Percentiles rank a stretch among this genome's conserved stretches.
Evolutionary conservation across 768 basidiomycete species (phyloP).

Genomic region (Leccinum longicurvipes): DNA sequence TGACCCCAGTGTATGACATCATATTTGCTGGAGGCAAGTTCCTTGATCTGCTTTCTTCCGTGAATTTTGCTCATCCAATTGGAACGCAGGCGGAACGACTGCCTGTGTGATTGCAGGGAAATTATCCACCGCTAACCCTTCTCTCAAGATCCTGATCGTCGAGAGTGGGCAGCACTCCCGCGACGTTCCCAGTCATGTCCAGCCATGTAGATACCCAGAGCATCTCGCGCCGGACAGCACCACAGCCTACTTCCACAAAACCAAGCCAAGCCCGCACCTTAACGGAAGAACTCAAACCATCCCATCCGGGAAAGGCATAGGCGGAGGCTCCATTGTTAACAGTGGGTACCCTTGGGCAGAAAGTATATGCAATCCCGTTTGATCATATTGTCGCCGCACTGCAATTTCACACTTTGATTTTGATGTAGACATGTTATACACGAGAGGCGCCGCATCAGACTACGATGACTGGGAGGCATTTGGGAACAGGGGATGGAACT

Average conservation of each 20-base stretch:
- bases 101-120: neutral
- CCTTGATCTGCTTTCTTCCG: neutral
- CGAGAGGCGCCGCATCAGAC: constrained; percentile 56
- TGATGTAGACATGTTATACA: constrained; percentile 41
- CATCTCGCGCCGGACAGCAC: neutral
- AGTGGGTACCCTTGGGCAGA: neutral
- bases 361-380: neutral
- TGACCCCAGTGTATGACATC: neutral
- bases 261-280: neutral
- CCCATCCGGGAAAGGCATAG: neutral
- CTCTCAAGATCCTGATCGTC: neutral
- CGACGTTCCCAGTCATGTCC: neutral
- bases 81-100: neutral
- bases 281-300: neutral
- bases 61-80: neutral
- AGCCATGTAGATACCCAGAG: neutral
- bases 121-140: neutral
- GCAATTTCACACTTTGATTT: neutral
- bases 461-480: constrained; percentile 57
- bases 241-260: neutral
- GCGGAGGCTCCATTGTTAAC: neutral
- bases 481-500: constrained; percentile 59
- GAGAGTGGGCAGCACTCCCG: neutral
- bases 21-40: neutral
- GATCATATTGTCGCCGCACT: neutral